Evolutionary conservation across 2,329 filamentous ascomycete species (phyloP).

Genomic region (Tolypocladium amazonense): DNA sequence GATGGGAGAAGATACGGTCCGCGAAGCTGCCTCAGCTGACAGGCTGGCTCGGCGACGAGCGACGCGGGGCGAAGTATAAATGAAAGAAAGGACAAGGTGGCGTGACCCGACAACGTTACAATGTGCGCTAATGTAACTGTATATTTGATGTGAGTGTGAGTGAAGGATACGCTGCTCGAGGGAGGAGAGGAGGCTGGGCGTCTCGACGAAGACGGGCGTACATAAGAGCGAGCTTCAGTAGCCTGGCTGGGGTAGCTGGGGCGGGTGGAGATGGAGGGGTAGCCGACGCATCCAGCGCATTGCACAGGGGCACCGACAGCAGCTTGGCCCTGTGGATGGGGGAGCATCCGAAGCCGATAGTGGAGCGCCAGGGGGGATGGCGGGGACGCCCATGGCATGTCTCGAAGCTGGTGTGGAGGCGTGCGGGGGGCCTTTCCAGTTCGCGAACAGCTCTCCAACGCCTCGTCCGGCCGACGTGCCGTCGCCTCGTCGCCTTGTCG

Average conservation of each 20-base stretch:
- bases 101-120: slow-evolving; percentile 1
- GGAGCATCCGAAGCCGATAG: not conserved
- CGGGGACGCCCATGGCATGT: not conserved
- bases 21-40: slow-evolving; percentile 10
- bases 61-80: not conserved
- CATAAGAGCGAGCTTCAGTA: no score
- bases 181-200: not conserved
- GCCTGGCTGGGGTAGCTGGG: not conserved
- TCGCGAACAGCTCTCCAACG: not conserved
- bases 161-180: not conserved
- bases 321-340: no score
- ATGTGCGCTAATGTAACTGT: not conserved
- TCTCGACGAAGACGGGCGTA: not conserved
- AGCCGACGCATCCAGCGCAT: not conserved
- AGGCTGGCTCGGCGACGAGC: slow-evolving; percentile 7
- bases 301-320: not conserved
- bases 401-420: not conserved
- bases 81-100: not conserved
- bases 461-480: not conserved
- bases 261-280: not conserved
- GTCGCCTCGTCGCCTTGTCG: no score
- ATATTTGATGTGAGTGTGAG: not conserved
- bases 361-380: not conserved
- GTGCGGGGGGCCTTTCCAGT: not conserved
- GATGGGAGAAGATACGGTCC: slow-evolving; percentile 12